Evolutionary conservation across 2,329 filamentous ascomycete species (phyloP).

Genomic region (Chrysosporium queenslandicum): DNA sequence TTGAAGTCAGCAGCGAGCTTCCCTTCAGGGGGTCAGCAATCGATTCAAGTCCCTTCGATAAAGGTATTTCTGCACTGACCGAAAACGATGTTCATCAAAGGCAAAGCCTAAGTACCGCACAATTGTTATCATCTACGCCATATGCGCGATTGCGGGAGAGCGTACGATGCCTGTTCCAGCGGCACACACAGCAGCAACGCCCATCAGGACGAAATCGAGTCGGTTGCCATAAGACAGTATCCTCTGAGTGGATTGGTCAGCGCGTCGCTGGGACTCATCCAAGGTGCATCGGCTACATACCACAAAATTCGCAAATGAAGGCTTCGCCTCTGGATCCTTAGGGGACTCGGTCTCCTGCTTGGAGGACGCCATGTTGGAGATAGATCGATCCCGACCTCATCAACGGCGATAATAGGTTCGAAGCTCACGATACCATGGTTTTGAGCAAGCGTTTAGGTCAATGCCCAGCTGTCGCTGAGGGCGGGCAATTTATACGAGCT

Average conservation of each 20-base stretch:
- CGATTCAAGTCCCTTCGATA: background rate
- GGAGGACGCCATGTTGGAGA: background rate
- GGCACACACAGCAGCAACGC: slow-evolving; percentile 19
- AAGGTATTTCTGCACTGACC: slow-evolving; percentile 25
- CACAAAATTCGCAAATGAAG: slow-evolving; percentile 22
- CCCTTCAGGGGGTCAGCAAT: slow-evolving; percentile 6
- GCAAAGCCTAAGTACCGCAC: slow-evolving; percentile 19
- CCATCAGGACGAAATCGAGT: slow-evolving; percentile 19
- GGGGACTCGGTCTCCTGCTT: background rate
- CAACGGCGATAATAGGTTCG: too few species aligned
- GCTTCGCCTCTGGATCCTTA: slow-evolving; percentile 15
- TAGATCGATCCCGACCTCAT: too few species aligned
- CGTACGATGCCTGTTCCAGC: slow-evolving; percentile 24
- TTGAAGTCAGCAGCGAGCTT: slow-evolving; percentile 47
- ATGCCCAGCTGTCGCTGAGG: too few species aligned
- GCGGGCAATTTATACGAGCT: too few species aligned
- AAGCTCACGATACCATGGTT: too few species aligned
- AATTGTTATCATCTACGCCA: background rate
- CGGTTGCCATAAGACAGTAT: slow-evolving; percentile 20
- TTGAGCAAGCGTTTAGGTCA: too few species aligned
- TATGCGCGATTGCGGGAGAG: background rate
- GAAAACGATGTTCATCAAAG: slow-evolving; percentile 52
- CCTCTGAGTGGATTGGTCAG: slow-evolving; percentile 16
- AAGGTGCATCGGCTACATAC: slow-evolving; percentile 13
- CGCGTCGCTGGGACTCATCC: background rate